Evolutionary conservation across 805 yeast species (phyloP), one percentile per base, ranked within the genome.

Genomic region (Starmerella lactis-condensi): DNA sequence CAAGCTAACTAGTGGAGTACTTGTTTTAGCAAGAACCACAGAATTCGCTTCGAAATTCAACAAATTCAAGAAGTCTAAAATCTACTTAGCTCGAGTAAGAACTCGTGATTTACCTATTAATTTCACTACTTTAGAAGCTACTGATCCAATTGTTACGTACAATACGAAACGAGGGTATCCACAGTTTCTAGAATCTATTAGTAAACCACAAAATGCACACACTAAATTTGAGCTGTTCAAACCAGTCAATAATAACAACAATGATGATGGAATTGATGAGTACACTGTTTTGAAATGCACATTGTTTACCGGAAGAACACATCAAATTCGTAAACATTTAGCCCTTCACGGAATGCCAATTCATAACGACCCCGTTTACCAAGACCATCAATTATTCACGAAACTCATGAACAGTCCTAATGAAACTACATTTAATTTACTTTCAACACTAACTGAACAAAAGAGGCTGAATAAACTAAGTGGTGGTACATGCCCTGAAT

Each of bases 291-390:
- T 26, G 6, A 6, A 12, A 12, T 26, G 29, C 29, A 61, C 82
- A 14, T 91, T 89, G 4, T 59, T 67, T 35, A 83, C 96, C 0
- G 98, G 98, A 0, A 63, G 96, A 45, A 79, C 94, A 0, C 98
- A 85, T 52, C 98, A 85, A 48, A 82, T 85, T 30, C 58, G 98
- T 39, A 91, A 85, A 4, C 98, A 89, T 56, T 56, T 89, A 35
- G 91, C 82, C 47, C 69, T 63, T 38, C 43, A 82, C 6, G 95
- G 94, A 0, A 65, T 60, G 46, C 94, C 96, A 0, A 85, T 85
- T 26, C 77, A 72, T 2, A 82, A 89, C 47, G 98, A 85, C 51
- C 92, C 91, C 2, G 60, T 82, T 2, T 85, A 82, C 47, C 69
- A 82, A 5, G 43, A 44, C 19, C 39, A 36, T 5, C 31, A 37